Evolutionary conservation across 805 yeast genomes (phyloP).

Genomic region (Metschnikowia arizonensis): DNA sequence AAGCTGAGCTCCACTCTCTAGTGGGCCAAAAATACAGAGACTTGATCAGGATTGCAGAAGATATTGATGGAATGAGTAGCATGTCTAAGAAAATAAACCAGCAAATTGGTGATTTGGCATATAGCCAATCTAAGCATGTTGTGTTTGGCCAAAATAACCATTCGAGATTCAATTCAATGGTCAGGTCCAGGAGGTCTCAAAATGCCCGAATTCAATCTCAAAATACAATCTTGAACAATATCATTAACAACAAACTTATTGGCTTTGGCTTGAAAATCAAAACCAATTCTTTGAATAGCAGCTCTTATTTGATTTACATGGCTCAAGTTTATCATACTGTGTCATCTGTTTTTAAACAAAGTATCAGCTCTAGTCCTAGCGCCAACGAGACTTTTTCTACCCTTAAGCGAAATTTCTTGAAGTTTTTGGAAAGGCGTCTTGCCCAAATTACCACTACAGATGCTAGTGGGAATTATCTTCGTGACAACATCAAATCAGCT

Average conservation of each 20-base stretch:
- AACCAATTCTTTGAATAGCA: slow-evolving; percentile 16
- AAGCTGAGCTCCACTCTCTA: slow-evolving; percentile 31
- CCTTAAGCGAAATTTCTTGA: slow-evolving; percentile 24
- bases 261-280: slow-evolving; percentile 29
- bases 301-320: slow-evolving; percentile 27
- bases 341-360: slow-evolving; percentile 22
- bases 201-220: slow-evolving; percentile 21
- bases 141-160: slow-evolving; percentile 21
- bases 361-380: slow-evolving; percentile 13
- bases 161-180: slow-evolving; percentile 21
- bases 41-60: slow-evolving; percentile 42
- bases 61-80: slow-evolving; percentile 31
- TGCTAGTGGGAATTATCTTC: background rate
- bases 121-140: slow-evolving; percentile 26
- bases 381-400: slow-evolving; percentile 15
- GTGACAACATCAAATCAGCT: background rate
- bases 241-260: slow-evolving; percentile 28
- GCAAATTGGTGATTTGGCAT: slow-evolving; percentile 30
- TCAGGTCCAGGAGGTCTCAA: slow-evolving; percentile 17
- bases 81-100: slow-evolving; percentile 23
- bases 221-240: slow-evolving; percentile 25
- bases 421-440: slow-evolving; percentile 25
- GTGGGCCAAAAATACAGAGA: slow-evolving; percentile 42
- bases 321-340: slow-evolving; percentile 35
- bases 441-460: slow-evolving; percentile 21